Conservation (phyloP, 345 rosid genomes). For the Brassica cretica region DNA sequence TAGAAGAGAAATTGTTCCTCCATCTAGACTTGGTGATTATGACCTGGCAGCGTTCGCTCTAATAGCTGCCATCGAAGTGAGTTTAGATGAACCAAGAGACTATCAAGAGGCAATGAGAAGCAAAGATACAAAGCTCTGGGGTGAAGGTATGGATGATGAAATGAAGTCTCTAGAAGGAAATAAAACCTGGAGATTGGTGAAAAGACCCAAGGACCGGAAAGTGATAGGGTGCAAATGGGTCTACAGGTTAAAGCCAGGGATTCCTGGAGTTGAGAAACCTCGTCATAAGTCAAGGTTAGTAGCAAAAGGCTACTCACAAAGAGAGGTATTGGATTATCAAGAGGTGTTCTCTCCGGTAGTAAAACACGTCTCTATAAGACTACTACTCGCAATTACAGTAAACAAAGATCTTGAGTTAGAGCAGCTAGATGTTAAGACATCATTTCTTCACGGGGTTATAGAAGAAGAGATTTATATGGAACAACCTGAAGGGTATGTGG, state of each 20-base stretch:
- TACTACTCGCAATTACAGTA: not conserved
- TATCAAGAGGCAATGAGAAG: not conserved
- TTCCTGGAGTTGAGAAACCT: not conserved
- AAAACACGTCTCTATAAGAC: not conserved
- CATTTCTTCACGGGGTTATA: too few species aligned
- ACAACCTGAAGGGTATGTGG: not conserved
- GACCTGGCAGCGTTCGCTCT: not conserved
- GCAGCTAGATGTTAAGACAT: too few species aligned
- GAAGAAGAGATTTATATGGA: too few species aligned
- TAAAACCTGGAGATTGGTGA: not conserved
- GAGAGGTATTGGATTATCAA: not conserved
- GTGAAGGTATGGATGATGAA: not conserved
- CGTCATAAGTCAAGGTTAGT: not conserved
- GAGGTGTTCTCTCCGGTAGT: not conserved
- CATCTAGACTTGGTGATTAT: not conserved
- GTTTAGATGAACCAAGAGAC: not conserved
- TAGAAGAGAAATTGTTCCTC: not conserved
- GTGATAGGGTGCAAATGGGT: not conserved
- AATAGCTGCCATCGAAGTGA: not conserved
- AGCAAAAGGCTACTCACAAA: not conserved
- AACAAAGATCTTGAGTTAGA: not conserved
- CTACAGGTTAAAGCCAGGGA: not conserved
- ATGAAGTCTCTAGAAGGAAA: not conserved
- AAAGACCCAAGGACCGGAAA: not conserved
- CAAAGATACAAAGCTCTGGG: not conserved